Conservation (phyloP, 805 yeast species). For the Ogataea populi-albae region DNA sequence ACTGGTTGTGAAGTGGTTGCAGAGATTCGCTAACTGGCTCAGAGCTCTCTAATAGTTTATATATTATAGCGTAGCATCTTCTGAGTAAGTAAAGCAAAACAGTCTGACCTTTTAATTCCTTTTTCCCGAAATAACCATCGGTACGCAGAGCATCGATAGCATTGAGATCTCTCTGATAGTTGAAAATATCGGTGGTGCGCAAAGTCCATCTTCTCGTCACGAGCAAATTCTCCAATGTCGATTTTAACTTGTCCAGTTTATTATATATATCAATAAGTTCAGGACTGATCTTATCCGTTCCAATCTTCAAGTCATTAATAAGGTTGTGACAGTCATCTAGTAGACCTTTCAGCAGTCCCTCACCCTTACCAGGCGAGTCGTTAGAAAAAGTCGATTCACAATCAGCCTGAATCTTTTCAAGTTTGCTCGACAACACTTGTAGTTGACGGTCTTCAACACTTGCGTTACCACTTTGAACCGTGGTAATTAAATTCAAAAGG, state of each 20-base stretch:
- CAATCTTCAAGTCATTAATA: slow-evolving; percentile 62
- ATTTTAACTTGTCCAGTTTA: slow-evolving; percentile 61
- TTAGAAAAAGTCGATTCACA: slow-evolving; percentile 22
- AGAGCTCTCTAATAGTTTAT: slow-evolving; percentile 82
- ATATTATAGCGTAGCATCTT: slow-evolving; percentile 87
- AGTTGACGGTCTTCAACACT: slow-evolving; percentile 22
- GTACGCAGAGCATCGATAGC: slow-evolving; percentile 72
- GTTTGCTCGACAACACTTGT: slow-evolving; percentile 14
- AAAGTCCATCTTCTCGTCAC: slow-evolving; percentile 97
- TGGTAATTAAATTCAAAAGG: slow-evolving; percentile 54
- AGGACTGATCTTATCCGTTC: slow-evolving; percentile 43
- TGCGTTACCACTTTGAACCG: slow-evolving; percentile 37
- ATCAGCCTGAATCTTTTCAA: slow-evolving; percentile 22
- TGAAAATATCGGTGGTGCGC: slow-evolving; percentile 90
- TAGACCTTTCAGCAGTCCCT: slow-evolving; percentile 63
- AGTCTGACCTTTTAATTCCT: slow-evolving; percentile 50
- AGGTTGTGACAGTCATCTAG: slow-evolving; percentile 81
- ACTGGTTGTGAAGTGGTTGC: slow-evolving; percentile 90
- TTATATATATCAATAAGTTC: slow-evolving; percentile 59
- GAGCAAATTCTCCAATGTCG: slow-evolving; percentile 74
- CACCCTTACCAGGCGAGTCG: slow-evolving; percentile 26
- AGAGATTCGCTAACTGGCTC: slow-evolving; percentile 96
- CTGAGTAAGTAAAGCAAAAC: slow-evolving; percentile 75
- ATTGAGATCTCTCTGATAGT: slow-evolving; percentile 71
- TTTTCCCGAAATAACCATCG: slow-evolving; percentile 49